These are phyloP conservation scores for Metahyphopichia silvanorum DNA, from an alignment of 805 yeast species.

Conservation along the genomic window DNA sequence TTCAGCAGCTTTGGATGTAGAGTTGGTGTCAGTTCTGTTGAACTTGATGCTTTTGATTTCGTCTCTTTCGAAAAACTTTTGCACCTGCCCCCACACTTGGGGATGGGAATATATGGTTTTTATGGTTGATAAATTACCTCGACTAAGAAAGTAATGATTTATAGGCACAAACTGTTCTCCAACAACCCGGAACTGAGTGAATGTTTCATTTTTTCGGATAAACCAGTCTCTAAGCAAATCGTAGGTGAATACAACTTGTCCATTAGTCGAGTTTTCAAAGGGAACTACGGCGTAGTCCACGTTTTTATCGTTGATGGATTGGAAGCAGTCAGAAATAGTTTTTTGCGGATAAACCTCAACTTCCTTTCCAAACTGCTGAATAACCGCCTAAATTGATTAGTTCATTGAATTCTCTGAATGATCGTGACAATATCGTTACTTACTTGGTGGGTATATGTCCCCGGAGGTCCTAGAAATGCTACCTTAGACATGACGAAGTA, in stretches of 20 bases:
- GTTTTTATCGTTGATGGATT: conserved; percentile 36
- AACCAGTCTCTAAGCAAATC: conserved; percentile 75
- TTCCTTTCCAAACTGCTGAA: conserved; percentile 49
- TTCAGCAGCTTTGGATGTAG: conserved; percentile 86
- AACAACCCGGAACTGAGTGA: conserved; percentile 45
- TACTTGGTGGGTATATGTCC: conserved; percentile 91
- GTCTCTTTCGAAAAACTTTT: conserved; percentile 45
- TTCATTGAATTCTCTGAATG: neutral
- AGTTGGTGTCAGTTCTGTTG: conserved; percentile 60
- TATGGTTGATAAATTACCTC: conserved; percentile 43
- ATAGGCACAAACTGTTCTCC: conserved; percentile 83
- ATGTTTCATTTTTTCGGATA: conserved; percentile 17
- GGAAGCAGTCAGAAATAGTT: conserved; percentile 62
- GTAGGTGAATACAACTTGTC: conserved; percentile 83
- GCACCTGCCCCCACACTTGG: conserved; percentile 96
- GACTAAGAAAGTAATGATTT: conserved; percentile 68
- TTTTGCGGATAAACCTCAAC: conserved; percentile 33
- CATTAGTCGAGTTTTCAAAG: conserved; percentile 91
- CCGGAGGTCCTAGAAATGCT: conserved; percentile 84
- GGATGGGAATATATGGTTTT: conserved; percentile 82
- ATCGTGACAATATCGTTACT: conserved; percentile 8
- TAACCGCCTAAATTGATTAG: conserved; percentile 27
- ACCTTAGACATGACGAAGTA: conserved; percentile 34
- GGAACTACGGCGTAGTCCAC: conserved; percentile 83
- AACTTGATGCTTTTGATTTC: conserved; percentile 27